These are phyloP conservation scores for Cyclanthera cordifolia DNA, from an alignment of 306 rosid genomes.

Conservation along the genomic window DNA sequence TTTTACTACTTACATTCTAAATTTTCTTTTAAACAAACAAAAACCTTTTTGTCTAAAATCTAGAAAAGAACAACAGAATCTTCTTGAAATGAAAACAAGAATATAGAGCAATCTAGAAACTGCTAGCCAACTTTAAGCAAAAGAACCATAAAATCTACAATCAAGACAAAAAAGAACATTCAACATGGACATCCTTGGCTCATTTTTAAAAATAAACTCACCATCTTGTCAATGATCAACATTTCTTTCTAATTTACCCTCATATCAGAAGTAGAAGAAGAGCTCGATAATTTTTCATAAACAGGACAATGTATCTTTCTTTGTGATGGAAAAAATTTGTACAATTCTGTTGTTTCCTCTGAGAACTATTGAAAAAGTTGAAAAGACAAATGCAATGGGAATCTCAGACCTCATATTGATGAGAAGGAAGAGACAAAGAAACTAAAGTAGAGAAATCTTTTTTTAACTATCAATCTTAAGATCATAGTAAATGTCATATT, in stretches of 20 bases:
- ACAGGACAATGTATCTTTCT: not conserved
- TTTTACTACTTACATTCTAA: not conserved
- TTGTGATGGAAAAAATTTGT: not conserved
- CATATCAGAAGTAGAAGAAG: not conserved
- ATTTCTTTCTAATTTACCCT: not conserved
- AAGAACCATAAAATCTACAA: not conserved
- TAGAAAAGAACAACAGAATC: not conserved
- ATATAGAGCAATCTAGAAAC: constrained; percentile 2
- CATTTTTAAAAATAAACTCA: not conserved
- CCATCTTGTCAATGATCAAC: not conserved
- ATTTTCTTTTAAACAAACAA: not conserved
- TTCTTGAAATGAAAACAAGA: not conserved
- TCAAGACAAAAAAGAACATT: not conserved
- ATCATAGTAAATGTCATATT: not conserved
- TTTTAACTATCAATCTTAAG: not conserved
- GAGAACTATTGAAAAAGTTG: not conserved
- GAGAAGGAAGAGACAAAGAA: not conserved
- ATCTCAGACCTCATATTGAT: not conserved
- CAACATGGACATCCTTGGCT: constrained; percentile 6
- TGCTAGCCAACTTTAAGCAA: not conserved
- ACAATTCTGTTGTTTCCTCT: not conserved
- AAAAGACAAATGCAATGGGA: constrained; percentile 1
- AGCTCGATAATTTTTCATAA: not conserved
- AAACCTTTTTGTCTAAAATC: not conserved
- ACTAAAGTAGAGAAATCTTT: not conserved